Percentiles rank a stretch among this genome's conserved stretches.
Conservation (phyloP, 169 alveolate genomes). For the Nephromyces sp. region DNA sequence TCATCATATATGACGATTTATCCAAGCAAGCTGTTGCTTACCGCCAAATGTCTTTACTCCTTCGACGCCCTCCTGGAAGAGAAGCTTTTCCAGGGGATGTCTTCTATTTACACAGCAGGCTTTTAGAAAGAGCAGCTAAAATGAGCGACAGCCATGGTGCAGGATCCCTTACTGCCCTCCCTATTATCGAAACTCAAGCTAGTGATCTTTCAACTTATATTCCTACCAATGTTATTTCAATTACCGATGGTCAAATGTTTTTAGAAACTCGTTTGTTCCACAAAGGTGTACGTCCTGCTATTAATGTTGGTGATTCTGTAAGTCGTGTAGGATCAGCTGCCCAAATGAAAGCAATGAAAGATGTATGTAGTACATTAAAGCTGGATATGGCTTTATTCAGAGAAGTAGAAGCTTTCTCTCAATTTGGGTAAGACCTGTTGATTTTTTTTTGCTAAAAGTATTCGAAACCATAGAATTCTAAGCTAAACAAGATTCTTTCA, state of each 20-base stretch:
- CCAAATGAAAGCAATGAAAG: constrained; percentile 49
- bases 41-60: constrained; percentile 85
- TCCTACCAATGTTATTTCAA: constrained; percentile 95
- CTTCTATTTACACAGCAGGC: constrained; percentile 90
- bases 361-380: constrained; percentile 86
- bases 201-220: constrained; percentile 93
- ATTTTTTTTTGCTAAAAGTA: neutral
- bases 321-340: constrained; percentile 95
- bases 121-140: constrained; percentile 95
- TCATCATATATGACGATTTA: constrained; percentile 91
- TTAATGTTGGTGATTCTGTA: constrained; percentile 94
- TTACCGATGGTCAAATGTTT: constrained; percentile 95
- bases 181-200: constrained; percentile 95
- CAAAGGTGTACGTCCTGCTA: constrained; percentile 96
- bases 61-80: constrained; percentile 75
- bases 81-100: constrained; percentile 96
- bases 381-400: constrained; percentile 90
- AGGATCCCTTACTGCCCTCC: constrained; percentile 94
- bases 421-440: constrained; percentile 67
- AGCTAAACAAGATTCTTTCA: neutral
- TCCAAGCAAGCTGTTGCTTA: constrained; percentile 97
- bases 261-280: constrained; percentile 87
- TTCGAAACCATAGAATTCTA: neutral
- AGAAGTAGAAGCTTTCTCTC: constrained; percentile 93
- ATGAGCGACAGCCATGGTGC: constrained; percentile 81